These are phyloP conservation scores for Coemansia sp. DNA, from an alignment of 192 early-diverging fungal genomes.

Conservation along the genomic window DNA sequence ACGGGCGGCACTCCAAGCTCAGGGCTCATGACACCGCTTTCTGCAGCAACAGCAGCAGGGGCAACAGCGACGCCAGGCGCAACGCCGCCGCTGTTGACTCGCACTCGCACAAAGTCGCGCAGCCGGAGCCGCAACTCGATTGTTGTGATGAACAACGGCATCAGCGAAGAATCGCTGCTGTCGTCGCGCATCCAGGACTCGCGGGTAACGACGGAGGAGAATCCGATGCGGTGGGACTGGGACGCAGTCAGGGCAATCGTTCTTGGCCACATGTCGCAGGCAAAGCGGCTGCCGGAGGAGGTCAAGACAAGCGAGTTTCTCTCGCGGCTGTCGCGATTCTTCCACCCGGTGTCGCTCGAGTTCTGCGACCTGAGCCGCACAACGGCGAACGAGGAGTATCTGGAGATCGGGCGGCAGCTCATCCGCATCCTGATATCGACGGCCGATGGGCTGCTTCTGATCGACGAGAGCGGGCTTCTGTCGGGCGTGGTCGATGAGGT, in stretches of 20 bases:
- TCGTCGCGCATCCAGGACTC: slow-evolving; percentile 36
- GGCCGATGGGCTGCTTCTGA: slow-evolving; percentile 49
- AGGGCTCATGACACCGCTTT: not conserved
- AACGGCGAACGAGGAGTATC: slow-evolving; percentile 44
- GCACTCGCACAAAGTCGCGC: slow-evolving; percentile 51
- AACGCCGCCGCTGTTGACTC: slow-evolving; percentile 29
- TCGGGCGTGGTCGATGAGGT: slow-evolving; percentile 50
- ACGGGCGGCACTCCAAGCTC: not conserved
- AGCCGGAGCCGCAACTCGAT: slow-evolving; percentile 46
- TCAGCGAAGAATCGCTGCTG: slow-evolving; percentile 33
- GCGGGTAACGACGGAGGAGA: slow-evolving; percentile 45
- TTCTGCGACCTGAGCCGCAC: slow-evolving; percentile 54
- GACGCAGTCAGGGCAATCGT: slow-evolving; percentile 32
- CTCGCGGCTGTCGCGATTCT: slow-evolving; percentile 38
- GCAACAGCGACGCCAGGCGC: slow-evolving; percentile 23
- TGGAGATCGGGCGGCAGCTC: slow-evolving; percentile 53
- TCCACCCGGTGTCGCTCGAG: slow-evolving; percentile 47
- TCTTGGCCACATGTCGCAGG: slow-evolving; percentile 25
- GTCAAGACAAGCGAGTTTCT: slow-evolving; percentile 30
- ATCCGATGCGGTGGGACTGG: slow-evolving; percentile 56
- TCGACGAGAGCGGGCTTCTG: slow-evolving; percentile 50
- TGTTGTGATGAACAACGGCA: slow-evolving; percentile 1
- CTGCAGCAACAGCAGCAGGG: slow-evolving; percentile 18
- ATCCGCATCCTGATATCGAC: slow-evolving; percentile 50
- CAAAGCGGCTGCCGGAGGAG: slow-evolving; percentile 39